phyloP scores from a whole-genome alignment of 345 rosid species.

The Pistacia vera region DNA sequence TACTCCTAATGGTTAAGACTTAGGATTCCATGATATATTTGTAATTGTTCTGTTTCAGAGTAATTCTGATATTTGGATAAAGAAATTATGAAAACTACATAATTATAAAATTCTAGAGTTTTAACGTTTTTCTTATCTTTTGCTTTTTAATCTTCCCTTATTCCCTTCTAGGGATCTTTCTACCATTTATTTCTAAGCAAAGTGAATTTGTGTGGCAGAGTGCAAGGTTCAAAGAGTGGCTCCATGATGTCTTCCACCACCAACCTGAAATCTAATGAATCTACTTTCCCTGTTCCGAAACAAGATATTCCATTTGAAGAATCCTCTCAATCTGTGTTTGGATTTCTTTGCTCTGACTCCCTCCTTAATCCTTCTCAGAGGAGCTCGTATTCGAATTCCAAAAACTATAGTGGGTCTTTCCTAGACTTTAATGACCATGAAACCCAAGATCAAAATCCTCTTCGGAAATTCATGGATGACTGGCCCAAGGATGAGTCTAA shows the following conservation, averaged over 20 bases:
- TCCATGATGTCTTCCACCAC: conserved; percentile 35
- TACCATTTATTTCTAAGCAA: conserved; percentile 19
- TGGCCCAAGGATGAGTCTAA: conserved; percentile 43
- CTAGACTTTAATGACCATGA: conserved; percentile 29
- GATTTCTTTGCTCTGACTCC: conserved; percentile 51
- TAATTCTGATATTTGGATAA: not conserved
- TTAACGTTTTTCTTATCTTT: conserved; percentile 3
- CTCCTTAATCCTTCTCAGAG: conserved; percentile 46
- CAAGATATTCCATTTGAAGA: conserved; percentile 33
- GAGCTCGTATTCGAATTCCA: conserved; percentile 28
- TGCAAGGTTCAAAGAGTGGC: conserved; percentile 27
- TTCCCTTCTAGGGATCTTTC: not conserved
- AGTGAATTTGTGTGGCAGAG: conserved; percentile 32
- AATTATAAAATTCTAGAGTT: not conserved
- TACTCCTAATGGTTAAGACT: conserved; percentile 19
- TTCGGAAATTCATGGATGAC: conserved; percentile 45
- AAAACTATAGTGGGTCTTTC: conserved; percentile 34
- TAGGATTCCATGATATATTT: conserved; percentile 23
- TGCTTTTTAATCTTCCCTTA: not conserved
- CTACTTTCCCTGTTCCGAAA: conserved; percentile 30
- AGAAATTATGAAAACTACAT: not conserved
- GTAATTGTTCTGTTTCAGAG: not conserved
- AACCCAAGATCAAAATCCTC: conserved; percentile 31
- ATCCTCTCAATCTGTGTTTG: conserved; percentile 40
- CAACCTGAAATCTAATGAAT: conserved; percentile 36